Evolutionary conservation across 495 filamentous ascomycete genomes (phyloP), one percentile per base, ranked within the genome.

Genomic region (Neohortaea acidophila): DNA sequence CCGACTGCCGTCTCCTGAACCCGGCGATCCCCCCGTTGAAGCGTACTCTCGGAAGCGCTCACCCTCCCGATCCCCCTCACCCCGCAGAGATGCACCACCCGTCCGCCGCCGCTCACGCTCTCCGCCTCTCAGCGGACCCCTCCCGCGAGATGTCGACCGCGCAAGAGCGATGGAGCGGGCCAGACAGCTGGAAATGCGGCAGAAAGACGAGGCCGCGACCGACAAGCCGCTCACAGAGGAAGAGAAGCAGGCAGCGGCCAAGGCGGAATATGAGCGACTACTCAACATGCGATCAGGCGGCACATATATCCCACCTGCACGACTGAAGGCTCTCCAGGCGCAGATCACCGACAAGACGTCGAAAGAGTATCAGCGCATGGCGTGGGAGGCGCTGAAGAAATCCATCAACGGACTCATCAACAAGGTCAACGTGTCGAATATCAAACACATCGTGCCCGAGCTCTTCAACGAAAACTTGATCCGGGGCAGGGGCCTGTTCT

Each of bases 331-430:
- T 10, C 68, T 99, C 41, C 89, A 99, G 59, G 81, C 87, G 23
- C 81, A 91, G 58, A 91, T 99, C 56, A 96, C 87, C 35, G 89
- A 99, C 59, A 93, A 91, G 65, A 74, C 61, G 30, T 89, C 77
- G 58, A 91, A 93, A 59, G 91, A 99, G 59, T 99, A 93, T 57
- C 89, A 99, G 65, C 80, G 91, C 35, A 89, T 99, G 83, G 85
- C 87, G 2, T 96, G 91, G 91, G 91, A 96, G 57, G 87, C 89
- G 8, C 58, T 96, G 54, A 99, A 99, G 64, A 99, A 99, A 66
- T 86, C 81, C 14, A 92, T 99, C 64, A 94, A 99, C 55, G 89
- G 89, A 51, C 62, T 99, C 21, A 87, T 96, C 63, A 99, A 99
- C 66, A 99, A 99, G 59, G 77, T 94, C 62, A 99, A 94, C 59